Evolutionary conservation across 495 filamentous ascomycete genomes (phyloP), one percentile per base, ranked within the genome.

Genomic region (Lophium mytilinum): DNA sequence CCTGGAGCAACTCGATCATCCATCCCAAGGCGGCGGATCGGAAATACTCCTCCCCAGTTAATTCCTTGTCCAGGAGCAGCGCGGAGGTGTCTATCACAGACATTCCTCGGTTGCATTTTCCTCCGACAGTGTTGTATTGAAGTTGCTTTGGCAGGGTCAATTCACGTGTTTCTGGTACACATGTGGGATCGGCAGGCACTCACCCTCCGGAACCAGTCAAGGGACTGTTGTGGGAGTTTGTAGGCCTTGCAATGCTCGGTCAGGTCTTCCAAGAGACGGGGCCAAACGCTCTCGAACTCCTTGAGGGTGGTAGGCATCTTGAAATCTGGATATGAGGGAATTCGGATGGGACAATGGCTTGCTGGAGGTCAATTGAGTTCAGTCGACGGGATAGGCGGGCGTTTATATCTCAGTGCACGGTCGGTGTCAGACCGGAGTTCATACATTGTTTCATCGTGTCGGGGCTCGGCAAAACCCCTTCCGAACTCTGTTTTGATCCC

Each of bases 31-130:
- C 84, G 40, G 89, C 87, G 52, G 91, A 76, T 51, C 85, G 73
- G 76, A 90, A 89, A 76, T 89, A 91, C 71, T 96, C 87, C 54
- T 94, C 82, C 1, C 51, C 54, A 9, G 76, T 80, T 53, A 96
- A 81, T 53, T 84, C 76, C 55, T 83, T 76, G 67, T 81, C 75
- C 61, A 90, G 82, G 51, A 98, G 86, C 63, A 93, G 70, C 60
- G 86, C 83, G 53, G 83, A 81, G 48, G 90, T 92, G 76, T 98
- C 93, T 56, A 91, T 87, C 48, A 96, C 90, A 50, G 93, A 96
- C 83, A 98, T 93, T 72, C 94, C 93, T 62, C 93, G 89, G 77
- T 97, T 98, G 77, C 89, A 92, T 81, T 98, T 98, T 66, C 93
- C 93, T 66, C 94, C 94, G 48, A 91, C 74, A 14, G 87, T 80